phyloP scores from a whole-genome alignment of 1,139 yeast genomes.

The Meyerozyma guilliermondii region DNA sequence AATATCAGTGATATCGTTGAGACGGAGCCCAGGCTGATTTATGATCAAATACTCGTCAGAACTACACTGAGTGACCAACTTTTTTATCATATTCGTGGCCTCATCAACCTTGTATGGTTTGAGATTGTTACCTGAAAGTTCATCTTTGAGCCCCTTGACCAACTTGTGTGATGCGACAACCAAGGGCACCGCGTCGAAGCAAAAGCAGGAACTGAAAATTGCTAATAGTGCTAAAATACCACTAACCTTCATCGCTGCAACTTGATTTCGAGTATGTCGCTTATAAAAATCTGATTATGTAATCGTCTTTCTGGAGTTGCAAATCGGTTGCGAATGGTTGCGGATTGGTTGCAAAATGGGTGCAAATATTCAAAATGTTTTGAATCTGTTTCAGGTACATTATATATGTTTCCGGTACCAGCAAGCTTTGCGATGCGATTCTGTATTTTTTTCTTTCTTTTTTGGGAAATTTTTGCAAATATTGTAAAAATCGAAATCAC shows the following conservation, averaged over 20 bases:
- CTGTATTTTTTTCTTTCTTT: neutral
- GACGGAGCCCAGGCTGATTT: conserved; percentile 63
- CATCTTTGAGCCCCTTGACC: conserved; percentile 32
- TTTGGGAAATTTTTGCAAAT: neutral
- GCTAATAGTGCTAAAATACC: neutral
- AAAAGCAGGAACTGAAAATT: neutral
- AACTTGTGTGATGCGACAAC: conserved; percentile 40
- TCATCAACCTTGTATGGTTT: conserved; percentile 20
- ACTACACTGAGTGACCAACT: conserved; percentile 54
- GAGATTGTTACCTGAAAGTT: conserved; percentile 18
- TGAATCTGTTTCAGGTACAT: neutral
- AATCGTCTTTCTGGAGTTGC: neutral
- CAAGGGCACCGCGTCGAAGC: conserved; percentile 27
- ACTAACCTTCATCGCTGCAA: neutral
- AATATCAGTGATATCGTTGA: conserved; percentile 47
- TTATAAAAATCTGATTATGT: neutral
- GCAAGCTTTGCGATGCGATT: neutral
- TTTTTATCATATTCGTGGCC: conserved; percentile 44
- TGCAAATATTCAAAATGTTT: neutral
- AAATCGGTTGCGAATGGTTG: neutral
- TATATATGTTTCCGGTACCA: neutral
- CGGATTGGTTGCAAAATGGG: neutral
- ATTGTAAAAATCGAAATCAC: neutral
- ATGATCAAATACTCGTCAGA: conserved; percentile 67
- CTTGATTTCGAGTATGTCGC: no score